Evolutionary conservation across 129 eudicot genomes (phyloP).

Genomic region (Cynara cardunculus): DNA sequence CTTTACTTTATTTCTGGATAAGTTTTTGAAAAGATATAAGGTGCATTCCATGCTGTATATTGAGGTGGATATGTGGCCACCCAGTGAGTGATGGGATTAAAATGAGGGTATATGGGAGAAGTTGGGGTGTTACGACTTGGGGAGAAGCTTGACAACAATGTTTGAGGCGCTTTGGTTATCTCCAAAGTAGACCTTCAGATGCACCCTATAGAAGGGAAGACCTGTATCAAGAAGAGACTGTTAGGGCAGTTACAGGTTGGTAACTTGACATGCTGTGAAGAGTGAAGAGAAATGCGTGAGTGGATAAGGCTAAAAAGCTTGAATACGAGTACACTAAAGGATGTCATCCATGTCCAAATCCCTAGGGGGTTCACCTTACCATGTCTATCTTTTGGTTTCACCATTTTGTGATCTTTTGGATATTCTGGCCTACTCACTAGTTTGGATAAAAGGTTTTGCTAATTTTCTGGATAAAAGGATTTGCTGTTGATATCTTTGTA

Average conservation of each 20-base stretch:
- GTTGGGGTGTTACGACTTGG: background rate
- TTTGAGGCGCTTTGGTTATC: background rate
- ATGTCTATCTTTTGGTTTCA: background rate
- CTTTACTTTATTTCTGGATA: background rate
- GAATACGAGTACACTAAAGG: background rate
- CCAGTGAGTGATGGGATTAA: background rate
- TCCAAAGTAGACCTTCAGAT: background rate
- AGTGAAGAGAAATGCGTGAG: background rate
- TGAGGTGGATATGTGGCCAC: background rate
- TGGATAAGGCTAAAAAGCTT: background rate
- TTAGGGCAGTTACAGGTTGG: background rate
- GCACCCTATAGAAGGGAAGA: background rate
- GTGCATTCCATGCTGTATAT: background rate
- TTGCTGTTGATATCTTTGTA: background rate
- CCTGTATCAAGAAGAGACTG: background rate
- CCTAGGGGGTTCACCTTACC: background rate
- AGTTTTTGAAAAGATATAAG: background rate
- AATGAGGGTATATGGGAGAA: background rate
- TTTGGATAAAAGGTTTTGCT: background rate
- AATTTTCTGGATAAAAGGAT: background rate
- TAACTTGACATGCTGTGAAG: background rate
- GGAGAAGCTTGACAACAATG: background rate
- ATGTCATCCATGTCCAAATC: background rate
- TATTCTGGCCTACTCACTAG: background rate
- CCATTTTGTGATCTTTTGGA: background rate